These are phyloP conservation scores for Yamadazyma nakazawae DNA, from an alignment of 805 yeast species.

Conservation along the genomic window DNA sequence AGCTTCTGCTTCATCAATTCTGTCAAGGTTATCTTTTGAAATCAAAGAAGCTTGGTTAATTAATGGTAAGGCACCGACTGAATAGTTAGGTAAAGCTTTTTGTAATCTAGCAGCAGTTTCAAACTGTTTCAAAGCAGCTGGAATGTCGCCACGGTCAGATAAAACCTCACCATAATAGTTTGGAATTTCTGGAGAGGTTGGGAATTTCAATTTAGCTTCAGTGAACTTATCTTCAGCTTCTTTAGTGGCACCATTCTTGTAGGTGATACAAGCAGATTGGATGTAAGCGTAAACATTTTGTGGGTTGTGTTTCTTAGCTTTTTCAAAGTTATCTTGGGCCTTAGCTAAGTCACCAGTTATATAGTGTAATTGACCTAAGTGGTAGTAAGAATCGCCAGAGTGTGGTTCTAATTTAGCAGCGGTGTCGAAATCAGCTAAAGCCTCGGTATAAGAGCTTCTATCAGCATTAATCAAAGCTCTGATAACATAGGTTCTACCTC, in stretches of 20 bases:
- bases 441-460: slow-evolving; percentile 57
- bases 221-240: slow-evolving; percentile 65
- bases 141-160: slow-evolving; percentile 72
- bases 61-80: slow-evolving; percentile 85
- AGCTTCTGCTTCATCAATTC: slow-evolving; percentile 53
- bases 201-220: slow-evolving; percentile 70
- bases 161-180: slow-evolving; percentile 94
- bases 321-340: slow-evolving; percentile 73
- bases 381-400: slow-evolving; percentile 84
- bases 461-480: slow-evolving; percentile 84
- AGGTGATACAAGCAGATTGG: slow-evolving; percentile 88
- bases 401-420: slow-evolving; percentile 69
- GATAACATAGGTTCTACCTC: slow-evolving; percentile 78
- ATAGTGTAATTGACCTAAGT: slow-evolving; percentile 89
- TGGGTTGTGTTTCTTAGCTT: slow-evolving; percentile 71
- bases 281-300: slow-evolving; percentile 80
- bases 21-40: slow-evolving; percentile 51
- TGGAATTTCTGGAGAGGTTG: slow-evolving; percentile 87
- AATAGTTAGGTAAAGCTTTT: slow-evolving; percentile 59
- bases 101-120: slow-evolving; percentile 85
- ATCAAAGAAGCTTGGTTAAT: slow-evolving; percentile 81
- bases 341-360: slow-evolving; percentile 68
- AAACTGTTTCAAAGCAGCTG: slow-evolving; percentile 75
- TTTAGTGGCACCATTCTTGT: slow-evolving; percentile 64
- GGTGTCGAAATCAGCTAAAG: slow-evolving; percentile 60